Percentiles rank a stretch among this genome's conserved stretches.
These are phyloP conservation scores for Santalum album DNA, from an alignment of 164 flowering plant species.

Conservation along the genomic window DNA sequence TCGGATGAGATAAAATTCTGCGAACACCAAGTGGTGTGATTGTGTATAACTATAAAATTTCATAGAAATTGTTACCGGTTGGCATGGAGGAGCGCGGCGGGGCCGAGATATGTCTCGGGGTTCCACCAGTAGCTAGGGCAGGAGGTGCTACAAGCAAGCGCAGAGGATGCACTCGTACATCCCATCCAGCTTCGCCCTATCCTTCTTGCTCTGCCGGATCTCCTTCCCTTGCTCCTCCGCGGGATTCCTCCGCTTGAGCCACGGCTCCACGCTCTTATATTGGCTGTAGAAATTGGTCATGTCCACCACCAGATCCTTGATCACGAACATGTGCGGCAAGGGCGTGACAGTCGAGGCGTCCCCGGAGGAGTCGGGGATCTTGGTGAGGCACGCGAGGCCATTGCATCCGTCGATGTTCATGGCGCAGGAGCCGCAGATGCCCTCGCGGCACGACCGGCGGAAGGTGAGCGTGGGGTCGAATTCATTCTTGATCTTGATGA, in stretches of 20 bases:
- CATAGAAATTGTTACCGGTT: constrained; percentile 41
- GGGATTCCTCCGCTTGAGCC: constrained; percentile 87
- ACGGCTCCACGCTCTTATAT: constrained; percentile 98
- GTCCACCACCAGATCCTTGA: constrained; percentile 96
- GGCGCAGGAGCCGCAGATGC: constrained; percentile 98
- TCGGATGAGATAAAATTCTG: no score
- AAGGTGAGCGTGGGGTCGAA: constrained; percentile 84
- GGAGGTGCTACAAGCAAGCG: constrained; percentile 91
- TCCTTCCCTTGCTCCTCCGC: constrained; percentile 58
- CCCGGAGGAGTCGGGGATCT: constrained; percentile 29
- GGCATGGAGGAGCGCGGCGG: constrained; percentile 96
- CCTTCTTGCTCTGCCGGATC: constrained; percentile 78
- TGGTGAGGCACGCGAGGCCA: constrained; percentile 88
- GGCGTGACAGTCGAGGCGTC: constrained; percentile 56
- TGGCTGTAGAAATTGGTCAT: constrained; percentile 97
- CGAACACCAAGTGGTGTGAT: no score
- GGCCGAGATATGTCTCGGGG: constrained; percentile 91
- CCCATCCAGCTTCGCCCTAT: constrained; percentile 88
- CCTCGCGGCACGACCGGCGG: constrained; percentile 94
- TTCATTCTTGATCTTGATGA: constrained; percentile 96
- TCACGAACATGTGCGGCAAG: constrained; percentile 95
- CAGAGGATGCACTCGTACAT: constrained; percentile 98
- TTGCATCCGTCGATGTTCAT: constrained; percentile 97
- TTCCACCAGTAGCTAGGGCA: constrained; percentile 99
- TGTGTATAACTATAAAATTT: no score